Evolutionary conservation across 2,329 filamentous ascomycete species (phyloP).

Genomic region (Shiraia sp.): DNA sequence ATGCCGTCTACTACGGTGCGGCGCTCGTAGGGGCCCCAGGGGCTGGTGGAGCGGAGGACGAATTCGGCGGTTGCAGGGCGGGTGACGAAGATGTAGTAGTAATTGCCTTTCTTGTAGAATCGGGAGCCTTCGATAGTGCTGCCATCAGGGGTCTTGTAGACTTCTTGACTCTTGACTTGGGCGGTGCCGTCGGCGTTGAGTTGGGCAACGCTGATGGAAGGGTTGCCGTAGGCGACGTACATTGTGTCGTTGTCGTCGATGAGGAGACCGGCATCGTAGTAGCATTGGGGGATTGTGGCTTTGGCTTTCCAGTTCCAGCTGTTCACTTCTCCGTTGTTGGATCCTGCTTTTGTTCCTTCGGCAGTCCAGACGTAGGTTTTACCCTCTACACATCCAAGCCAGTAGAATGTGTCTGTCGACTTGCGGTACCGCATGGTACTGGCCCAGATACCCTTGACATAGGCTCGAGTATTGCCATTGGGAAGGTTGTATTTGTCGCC

Average conservation of each 20-base stretch:
- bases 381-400: conserved; percentile 59
- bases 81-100: conserved; percentile 60
- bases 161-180: conserved; percentile 50
- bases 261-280: conserved; percentile 62
- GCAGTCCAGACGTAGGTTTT: conserved; percentile 61
- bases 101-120: conserved; percentile 61
- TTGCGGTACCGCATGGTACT: conserved; percentile 58
- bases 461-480: conserved; percentile 47
- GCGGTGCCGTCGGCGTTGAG: conserved; percentile 54
- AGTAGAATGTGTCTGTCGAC: conserved; percentile 57
- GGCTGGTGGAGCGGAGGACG: conserved; percentile 55
- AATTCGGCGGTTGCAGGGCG: conserved; percentile 52
- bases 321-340: conserved; percentile 34
- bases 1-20: conserved; percentile 52
- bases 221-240: conserved; percentile 61
- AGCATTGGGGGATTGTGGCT: conserved; percentile 51
- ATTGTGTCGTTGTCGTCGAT: conserved; percentile 63
- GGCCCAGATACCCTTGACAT: conserved; percentile 61
- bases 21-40: conserved; percentile 58
- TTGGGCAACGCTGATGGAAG: conserved; percentile 55
- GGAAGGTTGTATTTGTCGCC: conserved; percentile 54
- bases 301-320: conserved; percentile 48
- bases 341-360: conserved; percentile 43
- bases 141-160: conserved; percentile 48
- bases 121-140: conserved; percentile 56